Conservation (phyloP, 1,284 basidiomycete species). For the Tausonia pullulans region DNA sequence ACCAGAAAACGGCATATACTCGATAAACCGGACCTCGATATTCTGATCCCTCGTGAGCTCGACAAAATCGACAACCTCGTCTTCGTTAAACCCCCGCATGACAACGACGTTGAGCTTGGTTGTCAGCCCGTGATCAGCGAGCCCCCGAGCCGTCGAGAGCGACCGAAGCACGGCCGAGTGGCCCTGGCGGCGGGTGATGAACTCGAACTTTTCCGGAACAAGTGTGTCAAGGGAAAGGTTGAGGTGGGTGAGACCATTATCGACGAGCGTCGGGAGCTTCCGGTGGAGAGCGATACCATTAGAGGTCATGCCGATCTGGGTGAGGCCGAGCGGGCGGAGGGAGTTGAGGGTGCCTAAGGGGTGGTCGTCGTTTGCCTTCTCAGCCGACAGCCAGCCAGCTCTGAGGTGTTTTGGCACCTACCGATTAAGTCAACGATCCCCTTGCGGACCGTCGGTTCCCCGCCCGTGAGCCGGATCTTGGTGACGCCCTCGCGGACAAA, state of each 20-base stretch:
- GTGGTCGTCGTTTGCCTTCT: too few species aligned
- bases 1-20: slow-evolving; percentile 89
- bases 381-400: slow-evolving; percentile 9
- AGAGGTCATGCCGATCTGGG: slow-evolving; percentile 73
- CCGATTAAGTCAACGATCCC: slow-evolving; percentile 63
- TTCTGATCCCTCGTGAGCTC: slow-evolving; percentile 52
- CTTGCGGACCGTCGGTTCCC: slow-evolving; percentile 74
- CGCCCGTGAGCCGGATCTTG: slow-evolving; percentile 78
- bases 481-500: slow-evolving; percentile 73
- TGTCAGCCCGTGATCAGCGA: slow-evolving; percentile 25
- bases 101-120: slow-evolving; percentile 78
- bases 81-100: slow-evolving; percentile 65
- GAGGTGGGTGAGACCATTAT: slow-evolving; percentile 65
- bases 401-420: slow-evolving; percentile 28
- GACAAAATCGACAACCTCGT: slow-evolving; percentile 65
- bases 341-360: slow-evolving; percentile 37
- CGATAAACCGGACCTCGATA: slow-evolving; percentile 72
- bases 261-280: slow-evolving; percentile 53
- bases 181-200: slow-evolving; percentile 63
- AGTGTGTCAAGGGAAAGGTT: slow-evolving; percentile 79
- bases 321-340: slow-evolving; percentile 49
- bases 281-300: slow-evolving; percentile 69
- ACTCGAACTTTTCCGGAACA: slow-evolving; percentile 75
- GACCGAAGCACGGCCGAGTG: slow-evolving; percentile 62
- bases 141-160: slow-evolving; percentile 49